These are phyloP conservation scores for Calonectria ilicicola DNA, from an alignment of 2,329 filamentous ascomycete species.

Conservation along the genomic window DNA sequence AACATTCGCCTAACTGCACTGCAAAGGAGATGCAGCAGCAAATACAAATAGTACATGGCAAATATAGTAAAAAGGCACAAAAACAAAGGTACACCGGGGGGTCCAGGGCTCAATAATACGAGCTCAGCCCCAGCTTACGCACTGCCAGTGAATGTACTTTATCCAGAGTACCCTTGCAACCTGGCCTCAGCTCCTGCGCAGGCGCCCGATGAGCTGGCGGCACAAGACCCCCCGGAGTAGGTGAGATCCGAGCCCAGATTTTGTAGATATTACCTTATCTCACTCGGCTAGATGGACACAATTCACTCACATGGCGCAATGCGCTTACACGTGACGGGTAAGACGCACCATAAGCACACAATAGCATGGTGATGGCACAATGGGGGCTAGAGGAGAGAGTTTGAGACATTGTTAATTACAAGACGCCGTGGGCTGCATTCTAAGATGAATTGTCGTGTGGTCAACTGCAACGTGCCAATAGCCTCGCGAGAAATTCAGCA, in stretches of 20 bases:
- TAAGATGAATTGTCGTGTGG: neutral
- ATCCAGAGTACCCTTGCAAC: neutral
- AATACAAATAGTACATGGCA: too few species aligned
- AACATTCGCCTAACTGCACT: neutral
- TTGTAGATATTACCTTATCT: neutral
- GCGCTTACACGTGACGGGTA: neutral
- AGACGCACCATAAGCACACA: neutral
- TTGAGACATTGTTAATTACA: constrained; percentile 9
- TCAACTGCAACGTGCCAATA: constrained; percentile 26
- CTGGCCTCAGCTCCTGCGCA: neutral
- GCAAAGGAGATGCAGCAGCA: neutral
- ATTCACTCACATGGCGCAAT: neutral
- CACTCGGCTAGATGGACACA: neutral
- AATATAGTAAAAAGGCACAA: neutral
- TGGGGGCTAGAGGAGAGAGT: neutral
- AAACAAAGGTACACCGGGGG: neutral
- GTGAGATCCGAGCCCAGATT: neutral
- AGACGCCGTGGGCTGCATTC: neutral
- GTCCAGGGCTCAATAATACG: neutral
- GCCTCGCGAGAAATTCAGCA: constrained; percentile 3
- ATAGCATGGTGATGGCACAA: constrained; percentile 2
- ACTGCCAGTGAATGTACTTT: neutral
- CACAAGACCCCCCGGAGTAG: neutral
- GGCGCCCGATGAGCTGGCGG: neutral
- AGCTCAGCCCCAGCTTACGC: constrained; percentile 1